Evolutionary conservation across 2,329 filamentous ascomycete species (phyloP).

Genomic region (Curvularia hawaiiensis): DNA sequence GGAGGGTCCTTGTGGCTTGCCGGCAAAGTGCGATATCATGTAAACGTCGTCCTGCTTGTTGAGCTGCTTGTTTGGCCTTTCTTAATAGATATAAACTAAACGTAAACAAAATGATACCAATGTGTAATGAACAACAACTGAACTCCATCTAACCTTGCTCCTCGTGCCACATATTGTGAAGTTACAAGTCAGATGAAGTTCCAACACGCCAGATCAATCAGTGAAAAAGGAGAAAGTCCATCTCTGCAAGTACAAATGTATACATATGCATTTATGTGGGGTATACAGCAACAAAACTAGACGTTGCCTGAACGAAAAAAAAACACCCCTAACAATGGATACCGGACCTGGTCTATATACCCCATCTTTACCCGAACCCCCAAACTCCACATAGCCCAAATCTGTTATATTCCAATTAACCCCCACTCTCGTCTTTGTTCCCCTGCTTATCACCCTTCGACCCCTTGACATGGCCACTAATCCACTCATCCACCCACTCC

Average conservation of each 20-base stretch:
- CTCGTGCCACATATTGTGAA: neutral
- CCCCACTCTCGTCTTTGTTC: neutral
- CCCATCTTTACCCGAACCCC: no score
- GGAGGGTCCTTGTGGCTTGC: slow-evolving; percentile 78
- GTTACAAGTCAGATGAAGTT: no score
- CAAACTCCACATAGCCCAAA: neutral
- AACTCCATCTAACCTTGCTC: neutral
- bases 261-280: no score
- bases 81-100: neutral
- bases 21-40: slow-evolving; percentile 73
- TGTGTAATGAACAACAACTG: neutral
- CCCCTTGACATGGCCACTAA: slow-evolving; percentile 34
- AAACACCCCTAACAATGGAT: neutral
- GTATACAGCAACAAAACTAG: neutral
- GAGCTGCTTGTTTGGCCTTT: neutral
- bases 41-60: slow-evolving; percentile 39
- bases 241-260: no score
- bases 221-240: no score
- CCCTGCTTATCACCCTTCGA: neutral
- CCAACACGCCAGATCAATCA: no score
- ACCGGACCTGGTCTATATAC: neutral
- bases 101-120: slow-evolving; percentile 6
- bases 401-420: neutral
- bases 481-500: slow-evolving; percentile 44
- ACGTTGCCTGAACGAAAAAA: neutral